A percentile compares a stretch with the other conserved stretches of the same genome.
phyloP scores from a whole-genome alignment of 495 filamentous ascomycete genomes.

The Talaromyces thailandensis region DNA sequence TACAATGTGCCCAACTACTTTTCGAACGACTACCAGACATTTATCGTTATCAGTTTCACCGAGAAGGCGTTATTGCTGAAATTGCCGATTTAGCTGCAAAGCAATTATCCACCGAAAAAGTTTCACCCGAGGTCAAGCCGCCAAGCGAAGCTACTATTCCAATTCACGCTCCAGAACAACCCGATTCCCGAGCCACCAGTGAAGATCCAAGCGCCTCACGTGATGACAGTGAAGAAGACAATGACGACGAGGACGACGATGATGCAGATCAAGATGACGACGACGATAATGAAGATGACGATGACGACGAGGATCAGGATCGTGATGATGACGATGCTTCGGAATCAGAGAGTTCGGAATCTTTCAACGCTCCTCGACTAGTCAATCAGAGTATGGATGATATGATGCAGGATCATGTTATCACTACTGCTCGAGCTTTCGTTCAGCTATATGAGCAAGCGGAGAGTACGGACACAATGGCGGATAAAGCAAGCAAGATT shows the following conservation, averaged over 20 bases:
- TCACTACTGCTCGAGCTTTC: slow-evolving; percentile 68
- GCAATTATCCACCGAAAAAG: slow-evolving; percentile 30
- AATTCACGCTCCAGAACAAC: slow-evolving; percentile 17
- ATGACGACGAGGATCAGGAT: slow-evolving; percentile 49
- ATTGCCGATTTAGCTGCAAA: slow-evolving; percentile 66
- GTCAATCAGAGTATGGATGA: slow-evolving; percentile 43
- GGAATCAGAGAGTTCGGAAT: slow-evolving; percentile 56
- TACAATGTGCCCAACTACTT: slow-evolving; percentile 83
- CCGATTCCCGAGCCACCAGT: background rate
- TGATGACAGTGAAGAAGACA: slow-evolving; percentile 20
- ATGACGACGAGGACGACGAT: slow-evolving; percentile 45
- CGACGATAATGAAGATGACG: slow-evolving; percentile 50
- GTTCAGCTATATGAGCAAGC: slow-evolving; percentile 74
- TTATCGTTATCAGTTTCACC: slow-evolving; percentile 94
- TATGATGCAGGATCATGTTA: slow-evolving; percentile 64
- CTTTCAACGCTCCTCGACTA: slow-evolving; percentile 36
- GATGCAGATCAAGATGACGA: slow-evolving; percentile 40
- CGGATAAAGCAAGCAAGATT: slow-evolving; percentile 67
- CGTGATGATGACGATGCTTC: slow-evolving; percentile 57
- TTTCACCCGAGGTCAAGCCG: slow-evolving; percentile 3
- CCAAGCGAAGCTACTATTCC: slow-evolving; percentile 5
- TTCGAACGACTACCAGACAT: slow-evolving; percentile 74
- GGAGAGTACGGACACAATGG: slow-evolving; percentile 57
- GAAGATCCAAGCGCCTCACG: slow-evolving; percentile 10
- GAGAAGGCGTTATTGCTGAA: slow-evolving; percentile 92